Evolutionary conservation across 805 yeast genomes (phyloP).

Genomic region (Saturnispora gosingensis): DNA sequence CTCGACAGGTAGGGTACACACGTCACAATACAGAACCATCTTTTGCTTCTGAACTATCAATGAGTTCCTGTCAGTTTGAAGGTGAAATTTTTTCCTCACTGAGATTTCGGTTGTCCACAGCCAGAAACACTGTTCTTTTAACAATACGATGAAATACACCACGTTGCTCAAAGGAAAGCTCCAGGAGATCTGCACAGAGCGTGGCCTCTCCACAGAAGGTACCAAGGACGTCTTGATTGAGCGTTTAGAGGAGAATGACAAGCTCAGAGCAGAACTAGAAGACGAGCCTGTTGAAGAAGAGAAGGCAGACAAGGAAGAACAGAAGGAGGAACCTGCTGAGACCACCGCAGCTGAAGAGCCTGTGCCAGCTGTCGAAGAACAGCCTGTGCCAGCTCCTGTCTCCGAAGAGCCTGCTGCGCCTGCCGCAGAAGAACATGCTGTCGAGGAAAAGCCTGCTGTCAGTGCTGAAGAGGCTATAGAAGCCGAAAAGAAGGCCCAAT

Average conservation of each 20-base stretch:
- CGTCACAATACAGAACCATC: conserved; percentile 57
- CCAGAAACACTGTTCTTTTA: not conserved
- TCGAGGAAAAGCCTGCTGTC: conserved; percentile 20
- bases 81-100: not conserved
- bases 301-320: conserved; percentile 6
- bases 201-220: conserved; percentile 63
- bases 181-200: conserved; percentile 62
- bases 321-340: conserved; percentile 4
- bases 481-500: conserved; percentile 58
- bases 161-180: conserved; percentile 75
- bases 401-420: not conserved
- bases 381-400: conserved; percentile 6
- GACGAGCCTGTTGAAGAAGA: conserved; percentile 17
- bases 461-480: conserved; percentile 42
- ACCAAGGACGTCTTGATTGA: conserved; percentile 70
- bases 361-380: conserved; percentile 10
- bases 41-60: not conserved
- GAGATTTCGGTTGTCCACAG: not conserved
- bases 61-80: not conserved
- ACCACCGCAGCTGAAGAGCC: not conserved
- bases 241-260: conserved; percentile 53
- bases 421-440: conserved; percentile 13
- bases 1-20: conserved; percentile 80
- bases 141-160: conserved; percentile 30
- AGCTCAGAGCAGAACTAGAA: conserved; percentile 23